A percentile compares a stretch with the other conserved stretches of the same genome.
Evolutionary conservation across 2,329 filamentous ascomycete species (phyloP).

Genomic region (Calonectria hongkongensis): DNA sequence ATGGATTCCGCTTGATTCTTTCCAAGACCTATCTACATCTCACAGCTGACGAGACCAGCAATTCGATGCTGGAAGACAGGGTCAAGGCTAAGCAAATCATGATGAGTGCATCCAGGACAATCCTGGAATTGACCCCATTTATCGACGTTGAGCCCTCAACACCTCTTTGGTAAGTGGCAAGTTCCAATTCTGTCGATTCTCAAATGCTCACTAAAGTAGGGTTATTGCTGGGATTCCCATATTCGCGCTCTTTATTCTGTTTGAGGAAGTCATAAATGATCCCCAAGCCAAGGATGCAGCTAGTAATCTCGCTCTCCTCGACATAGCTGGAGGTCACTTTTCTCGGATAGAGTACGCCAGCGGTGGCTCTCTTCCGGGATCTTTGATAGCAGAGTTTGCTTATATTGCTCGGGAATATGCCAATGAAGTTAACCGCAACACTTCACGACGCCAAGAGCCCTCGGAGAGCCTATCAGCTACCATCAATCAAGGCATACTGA

Average conservation of each 20-base stretch:
- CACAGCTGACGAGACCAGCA: conserved; percentile 1
- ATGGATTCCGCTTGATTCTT: conserved; percentile 45
- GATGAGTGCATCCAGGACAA: conserved; percentile 40
- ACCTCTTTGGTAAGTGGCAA: conserved; percentile 45
- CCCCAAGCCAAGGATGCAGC: conserved; percentile 41
- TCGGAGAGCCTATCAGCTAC: neutral
- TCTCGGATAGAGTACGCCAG: conserved; percentile 47
- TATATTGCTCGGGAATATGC: conserved; percentile 50
- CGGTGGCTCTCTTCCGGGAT: conserved; percentile 42
- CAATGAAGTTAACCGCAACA: conserved; percentile 33
- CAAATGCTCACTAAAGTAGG: conserved; percentile 35
- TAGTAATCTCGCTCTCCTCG: conserved; percentile 45
- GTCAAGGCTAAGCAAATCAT: conserved; percentile 34
- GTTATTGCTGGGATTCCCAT: conserved; percentile 48
- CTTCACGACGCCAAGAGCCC: neutral
- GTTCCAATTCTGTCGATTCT: no score
- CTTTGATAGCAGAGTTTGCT: conserved; percentile 47
- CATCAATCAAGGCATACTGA: conserved; percentile 1
- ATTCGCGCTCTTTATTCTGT: conserved; percentile 48
- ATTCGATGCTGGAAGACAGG: neutral
- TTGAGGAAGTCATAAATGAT: conserved; percentile 49
- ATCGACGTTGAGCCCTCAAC: conserved; percentile 49
- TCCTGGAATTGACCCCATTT: conserved; percentile 47
- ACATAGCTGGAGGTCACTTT: conserved; percentile 50
- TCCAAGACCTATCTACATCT: conserved; percentile 41